Evolutionary conservation across 116 monocot species (phyloP).

Genomic region (Posidonia oceanica): DNA sequence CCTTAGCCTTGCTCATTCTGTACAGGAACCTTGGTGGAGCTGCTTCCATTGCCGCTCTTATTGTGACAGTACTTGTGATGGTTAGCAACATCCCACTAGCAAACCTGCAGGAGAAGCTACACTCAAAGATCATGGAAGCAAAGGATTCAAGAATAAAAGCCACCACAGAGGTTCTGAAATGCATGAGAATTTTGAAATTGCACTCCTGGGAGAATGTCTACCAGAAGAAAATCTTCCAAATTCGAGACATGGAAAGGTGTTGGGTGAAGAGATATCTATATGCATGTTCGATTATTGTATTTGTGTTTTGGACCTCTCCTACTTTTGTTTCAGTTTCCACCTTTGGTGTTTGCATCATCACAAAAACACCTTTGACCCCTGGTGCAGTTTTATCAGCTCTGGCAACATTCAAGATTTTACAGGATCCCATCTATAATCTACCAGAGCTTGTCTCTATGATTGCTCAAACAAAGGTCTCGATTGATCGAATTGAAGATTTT

Average conservation of each 20-base stretch:
- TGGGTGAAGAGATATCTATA: conserved; percentile 60
- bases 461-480: conserved; percentile 69
- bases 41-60: conserved; percentile 42
- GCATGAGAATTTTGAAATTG: conserved; percentile 74
- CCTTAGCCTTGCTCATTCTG: conserved; percentile 55
- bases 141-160: conserved; percentile 72
- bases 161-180: conserved; percentile 56
- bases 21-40: conserved; percentile 49
- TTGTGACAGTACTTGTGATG: conserved; percentile 54
- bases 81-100: conserved; percentile 68
- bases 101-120: conserved; percentile 44
- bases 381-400: conserved; percentile 74
- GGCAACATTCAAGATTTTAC: conserved; percentile 72
- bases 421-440: conserved; percentile 86
- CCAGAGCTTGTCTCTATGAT: conserved; percentile 67
- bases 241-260: conserved; percentile 45
- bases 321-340: conserved; percentile 58
- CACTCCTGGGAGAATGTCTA: conserved; percentile 70
- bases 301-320: conserved; percentile 88
- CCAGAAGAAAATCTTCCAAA: conserved; percentile 36
- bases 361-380: conserved; percentile 38
- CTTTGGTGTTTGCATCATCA: conserved; percentile 57
- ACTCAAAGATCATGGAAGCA: conserved; percentile 63
- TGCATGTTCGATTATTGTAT: conserved; percentile 49
- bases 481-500: conserved; percentile 58